Base-by-base conservation (phyloP, 208 protist genomes). In the Acanthamoeba healyi region DNA sequence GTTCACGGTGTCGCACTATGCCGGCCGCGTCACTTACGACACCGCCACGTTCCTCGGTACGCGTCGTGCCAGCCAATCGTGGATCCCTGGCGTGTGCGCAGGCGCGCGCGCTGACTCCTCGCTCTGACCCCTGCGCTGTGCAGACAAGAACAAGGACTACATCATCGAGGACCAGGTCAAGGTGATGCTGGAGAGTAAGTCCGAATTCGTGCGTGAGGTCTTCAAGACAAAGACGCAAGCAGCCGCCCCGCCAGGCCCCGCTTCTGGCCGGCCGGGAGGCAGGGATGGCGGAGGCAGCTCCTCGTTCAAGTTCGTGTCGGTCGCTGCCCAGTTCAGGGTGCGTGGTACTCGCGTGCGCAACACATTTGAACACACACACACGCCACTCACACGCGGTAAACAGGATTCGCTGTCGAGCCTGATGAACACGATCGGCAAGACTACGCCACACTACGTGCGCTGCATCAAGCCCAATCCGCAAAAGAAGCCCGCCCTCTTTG, bases 401-500 rank as follows among this genome's bases (percentile, higher is more conserved):
- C 44, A n/a, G n/a, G n/a, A n/a, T n/a, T n/a, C n/a, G n/a, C n/a
- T n/a, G n/a, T n/a, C n/a, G n/a, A n/a, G n/a, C n/a, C n/a, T n/a
- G n/a, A n/a, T n/a, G n/a, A n/a, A n/a, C n/a, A n/a, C n/a, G n/a
- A n/a, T n/a, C n/a, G n/a, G n/a, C n/a, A 32, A 40, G 65, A n/a
- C n/a, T n/a, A n/a, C n/a, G 56, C 97, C 97, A 40, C 96, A 98
- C 89, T 98, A 97, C 88, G 95, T 98, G 24, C 72, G 97, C 34
- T 98, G 97, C 92, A 97, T 98, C 79, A 98, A 98, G 82, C 97
- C 97, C 38, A 98, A 98, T 94, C 93, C 61, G 2, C 22, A 94
- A 32, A 98, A 97, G 63, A 84, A 96, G 54, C 70, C 96, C 26
- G 46, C 63, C 38, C 36, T 93, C 24, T 97, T 97, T 72, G 87